Percentiles rank a stretch among this genome's conserved stretches.
Evolutionary conservation across 169 alveolate species (phyloP).

Genomic region (Babesia bigemina): DNA sequence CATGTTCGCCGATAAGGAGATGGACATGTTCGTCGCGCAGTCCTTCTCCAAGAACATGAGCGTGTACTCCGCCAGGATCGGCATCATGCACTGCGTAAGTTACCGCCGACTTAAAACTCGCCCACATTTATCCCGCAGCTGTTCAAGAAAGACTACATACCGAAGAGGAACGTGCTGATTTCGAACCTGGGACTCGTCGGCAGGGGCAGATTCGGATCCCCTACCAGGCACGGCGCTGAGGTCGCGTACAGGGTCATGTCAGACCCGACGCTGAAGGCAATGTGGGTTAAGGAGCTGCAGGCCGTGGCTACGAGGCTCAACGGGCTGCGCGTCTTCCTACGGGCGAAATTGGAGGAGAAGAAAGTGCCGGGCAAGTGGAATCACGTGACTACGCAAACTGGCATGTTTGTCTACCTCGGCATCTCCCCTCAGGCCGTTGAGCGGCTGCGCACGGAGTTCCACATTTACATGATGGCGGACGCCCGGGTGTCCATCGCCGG

Average conservation of each 20-base stretch:
- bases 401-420: slow-evolving; percentile 66
- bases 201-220: slow-evolving; percentile 57
- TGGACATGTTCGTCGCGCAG: slow-evolving; percentile 65
- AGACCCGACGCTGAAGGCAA: slow-evolving; percentile 6
- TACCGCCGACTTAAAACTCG: background rate
- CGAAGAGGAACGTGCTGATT: slow-evolving; percentile 12
- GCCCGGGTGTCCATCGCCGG: slow-evolving; percentile 57
- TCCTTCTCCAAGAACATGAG: slow-evolving; percentile 70
- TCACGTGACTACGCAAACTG: slow-evolving; percentile 58
- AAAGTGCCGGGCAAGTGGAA: slow-evolving; percentile 62
- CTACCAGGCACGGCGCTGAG: slow-evolving; percentile 57
- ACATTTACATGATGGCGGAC: slow-evolving; percentile 54
- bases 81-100: slow-evolving; percentile 60
- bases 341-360: slow-evolving; percentile 31
- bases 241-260: slow-evolving; percentile 39
- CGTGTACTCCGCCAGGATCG: slow-evolving; percentile 60
- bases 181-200: slow-evolving; percentile 32
- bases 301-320: slow-evolving; percentile 14
- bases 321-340: slow-evolving; percentile 27
- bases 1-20: slow-evolving; percentile 36
- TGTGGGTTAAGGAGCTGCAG: slow-evolving; percentile 56
- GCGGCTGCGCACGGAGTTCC: slow-evolving; percentile 33
- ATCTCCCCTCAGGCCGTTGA: slow-evolving; percentile 44
- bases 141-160: slow-evolving; percentile 18
- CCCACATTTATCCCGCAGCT: slow-evolving; percentile 11